Conservation (phyloP, 208 protist genomes). For the Acanthamoeba triangularis region DNA sequence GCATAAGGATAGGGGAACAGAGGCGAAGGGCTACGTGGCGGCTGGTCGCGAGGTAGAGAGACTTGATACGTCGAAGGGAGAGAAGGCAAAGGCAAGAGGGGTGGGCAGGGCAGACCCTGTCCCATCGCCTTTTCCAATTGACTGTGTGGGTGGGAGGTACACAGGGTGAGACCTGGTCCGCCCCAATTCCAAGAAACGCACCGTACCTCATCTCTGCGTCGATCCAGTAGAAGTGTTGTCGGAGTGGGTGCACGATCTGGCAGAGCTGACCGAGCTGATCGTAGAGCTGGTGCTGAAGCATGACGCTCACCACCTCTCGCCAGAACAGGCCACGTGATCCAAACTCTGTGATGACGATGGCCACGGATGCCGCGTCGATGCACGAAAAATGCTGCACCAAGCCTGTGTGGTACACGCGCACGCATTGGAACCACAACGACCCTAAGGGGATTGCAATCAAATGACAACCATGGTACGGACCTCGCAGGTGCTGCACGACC, state of each 20-base stretch:
- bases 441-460: not conserved
- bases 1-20: not conserved
- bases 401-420: not conserved
- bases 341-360: constrained; percentile 11
- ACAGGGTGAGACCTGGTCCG: not conserved
- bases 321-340: not conserved
- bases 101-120: too few relatives aligned
- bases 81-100: not conserved
- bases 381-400: not conserved
- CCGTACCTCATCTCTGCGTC: constrained; percentile 11
- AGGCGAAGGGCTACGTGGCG: not conserved
- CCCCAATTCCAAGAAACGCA: not conserved
- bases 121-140: not conserved
- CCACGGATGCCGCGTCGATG: not conserved
- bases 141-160: not conserved
- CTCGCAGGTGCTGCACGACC: not conserved
- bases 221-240: constrained; percentile 42
- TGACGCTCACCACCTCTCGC: not conserved
- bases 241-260: not conserved
- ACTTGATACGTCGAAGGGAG: not conserved
- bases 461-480: not conserved
- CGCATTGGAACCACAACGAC: not conserved
- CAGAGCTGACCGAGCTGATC: not conserved
- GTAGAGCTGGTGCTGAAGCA: not conserved
- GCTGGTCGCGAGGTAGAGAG: too few relatives aligned